Evolutionary conservation across 768 basidiomycete species (phyloP), one percentile per base, ranked within the genome.

Genomic region (Candolleomyces aberdarensis): DNA sequence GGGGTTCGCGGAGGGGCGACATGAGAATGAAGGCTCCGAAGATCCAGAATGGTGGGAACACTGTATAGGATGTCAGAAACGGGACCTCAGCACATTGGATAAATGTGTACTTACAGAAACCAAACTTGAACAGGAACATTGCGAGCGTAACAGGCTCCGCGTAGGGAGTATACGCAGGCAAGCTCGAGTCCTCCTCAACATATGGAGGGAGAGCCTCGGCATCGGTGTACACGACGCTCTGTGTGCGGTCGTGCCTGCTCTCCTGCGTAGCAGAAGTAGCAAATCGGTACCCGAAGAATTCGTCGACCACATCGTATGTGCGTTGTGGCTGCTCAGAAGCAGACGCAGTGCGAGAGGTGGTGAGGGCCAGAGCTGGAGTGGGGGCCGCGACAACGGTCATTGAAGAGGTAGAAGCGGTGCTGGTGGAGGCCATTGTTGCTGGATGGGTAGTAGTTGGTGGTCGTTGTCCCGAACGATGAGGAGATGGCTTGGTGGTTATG

Each of bases 11-110:
- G 53, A 86, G 70, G 10, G 85, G 84, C 7, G 78, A 80, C 51
- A 81, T 69, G 19, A 87, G 77, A 64, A 87, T 83, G 67, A 83
- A 74, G 29, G 80, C 76, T 20, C 85, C 85, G 57, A 86, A 73
- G 49, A 81, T 75, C 85, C 85, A 87, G 69, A 87, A 86, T 44
- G 81, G 74, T 2, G 83, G 83, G 69, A 87, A 87, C 55, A 86
- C 85, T 87, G 17, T 6, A 54, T 49, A 19, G 14, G 39, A 60
- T 59, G 57, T 63, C 50, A 58, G 46, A 19, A 52, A 31, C 8
- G 5, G 17, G 19, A 26, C 44, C 3, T 19, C 32, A 48, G 41
- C 39, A 40, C 17, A n/a, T 8, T 29, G 32, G 13, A 44, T 19
- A 49, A 47, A 55, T 36, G 57, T 22, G 57, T 50, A 75, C 85